Percentiles rank a stretch among this genome's conserved stretches.
Evolutionary conservation across 805 yeast species (phyloP).

Genomic region (Brettanomyces bruxellensis): DNA sequence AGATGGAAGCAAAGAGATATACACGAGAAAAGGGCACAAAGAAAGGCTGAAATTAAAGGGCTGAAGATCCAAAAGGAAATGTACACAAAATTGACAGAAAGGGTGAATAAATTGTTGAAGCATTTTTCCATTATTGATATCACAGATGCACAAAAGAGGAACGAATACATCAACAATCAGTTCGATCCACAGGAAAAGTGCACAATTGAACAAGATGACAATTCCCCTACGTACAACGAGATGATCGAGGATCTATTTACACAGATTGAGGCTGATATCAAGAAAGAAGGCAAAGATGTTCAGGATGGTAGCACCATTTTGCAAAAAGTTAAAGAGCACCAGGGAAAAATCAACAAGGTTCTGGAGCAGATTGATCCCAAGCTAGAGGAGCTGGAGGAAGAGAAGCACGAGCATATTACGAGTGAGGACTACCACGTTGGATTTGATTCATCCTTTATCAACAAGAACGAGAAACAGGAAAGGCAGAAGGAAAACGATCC

Average conservation of each 20-base stretch:
- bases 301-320: constrained; percentile 28
- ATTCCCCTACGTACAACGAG: constrained; percentile 67
- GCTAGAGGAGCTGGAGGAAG: constrained; percentile 56
- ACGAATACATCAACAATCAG: constrained; percentile 34
- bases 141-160: constrained; percentile 22
- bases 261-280: constrained; percentile 60
- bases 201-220: constrained; percentile 25
- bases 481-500: neutral
- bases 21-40: constrained; percentile 81
- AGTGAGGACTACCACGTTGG: constrained; percentile 91
- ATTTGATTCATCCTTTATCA: constrained; percentile 76
- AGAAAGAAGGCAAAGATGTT: constrained; percentile 38
- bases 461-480: constrained; percentile 30
- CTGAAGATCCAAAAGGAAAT: constrained; percentile 70
- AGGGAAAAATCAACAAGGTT: constrained; percentile 60
- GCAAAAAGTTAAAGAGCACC: constrained; percentile 47
- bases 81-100: constrained; percentile 63
- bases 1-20: constrained; percentile 96
- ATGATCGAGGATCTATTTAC: constrained; percentile 85
- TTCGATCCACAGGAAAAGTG: constrained; percentile 57
- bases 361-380: constrained; percentile 56
- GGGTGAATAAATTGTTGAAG: constrained; percentile 58
- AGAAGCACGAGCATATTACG: constrained; percentile 67
- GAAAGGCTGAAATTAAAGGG: constrained; percentile 69
- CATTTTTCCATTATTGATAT: constrained; percentile 33